Evolutionary conservation across 768 basidiomycete genomes (phyloP).

Genomic region (Boletus sensibilis): DNA sequence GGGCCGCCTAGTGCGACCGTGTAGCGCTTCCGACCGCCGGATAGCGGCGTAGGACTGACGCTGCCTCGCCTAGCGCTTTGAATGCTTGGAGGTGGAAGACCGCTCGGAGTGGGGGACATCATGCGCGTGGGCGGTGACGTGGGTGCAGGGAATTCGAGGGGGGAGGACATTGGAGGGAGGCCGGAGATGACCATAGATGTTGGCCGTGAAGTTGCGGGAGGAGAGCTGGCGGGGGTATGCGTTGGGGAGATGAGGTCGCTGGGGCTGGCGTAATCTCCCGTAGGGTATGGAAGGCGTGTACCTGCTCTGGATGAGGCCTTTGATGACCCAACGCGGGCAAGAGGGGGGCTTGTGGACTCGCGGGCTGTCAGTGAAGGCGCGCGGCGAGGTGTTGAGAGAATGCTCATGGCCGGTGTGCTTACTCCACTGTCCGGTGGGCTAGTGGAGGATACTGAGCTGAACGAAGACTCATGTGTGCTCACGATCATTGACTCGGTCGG

Average conservation of each 20-base stretch:
- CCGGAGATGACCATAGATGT: slow-evolving; percentile 47
- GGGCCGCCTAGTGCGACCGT: slow-evolving; percentile 82
- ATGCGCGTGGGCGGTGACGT: slow-evolving; percentile 25
- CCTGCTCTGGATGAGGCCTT: slow-evolving; percentile 27
- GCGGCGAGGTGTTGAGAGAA: slow-evolving; percentile 31
- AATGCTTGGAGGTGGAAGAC: slow-evolving; percentile 45
- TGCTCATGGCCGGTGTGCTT: slow-evolving; percentile 12
- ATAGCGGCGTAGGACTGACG: slow-evolving; percentile 65
- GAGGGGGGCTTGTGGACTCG: slow-evolving; percentile 65
- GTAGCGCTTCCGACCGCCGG: slow-evolving; percentile 63
- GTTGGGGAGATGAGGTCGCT: slow-evolving; percentile 41
- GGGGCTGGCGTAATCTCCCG: slow-evolving; percentile 78
- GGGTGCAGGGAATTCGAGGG: slow-evolving; percentile 20
- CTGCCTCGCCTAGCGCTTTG: slow-evolving; percentile 47
- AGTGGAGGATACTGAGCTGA: slow-evolving; percentile 16
- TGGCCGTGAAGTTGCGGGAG: slow-evolving; percentile 41
- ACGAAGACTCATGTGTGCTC: slow-evolving; percentile 27
- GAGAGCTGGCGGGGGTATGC: slow-evolving; percentile 45
- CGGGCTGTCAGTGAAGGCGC: slow-evolving; percentile 44
- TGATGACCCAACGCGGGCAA: slow-evolving; percentile 46
- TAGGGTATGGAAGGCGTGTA: slow-evolving; percentile 73
- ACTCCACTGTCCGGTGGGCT: slow-evolving; percentile 16
- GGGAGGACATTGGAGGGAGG: slow-evolving; percentile 34
- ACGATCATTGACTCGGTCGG: slow-evolving; percentile 48
- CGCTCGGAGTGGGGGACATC: slow-evolving; percentile 26